Base-by-base conservation (phyloP, 192 early-diverging fungal species). In the Kappamyces sp. region DNA sequence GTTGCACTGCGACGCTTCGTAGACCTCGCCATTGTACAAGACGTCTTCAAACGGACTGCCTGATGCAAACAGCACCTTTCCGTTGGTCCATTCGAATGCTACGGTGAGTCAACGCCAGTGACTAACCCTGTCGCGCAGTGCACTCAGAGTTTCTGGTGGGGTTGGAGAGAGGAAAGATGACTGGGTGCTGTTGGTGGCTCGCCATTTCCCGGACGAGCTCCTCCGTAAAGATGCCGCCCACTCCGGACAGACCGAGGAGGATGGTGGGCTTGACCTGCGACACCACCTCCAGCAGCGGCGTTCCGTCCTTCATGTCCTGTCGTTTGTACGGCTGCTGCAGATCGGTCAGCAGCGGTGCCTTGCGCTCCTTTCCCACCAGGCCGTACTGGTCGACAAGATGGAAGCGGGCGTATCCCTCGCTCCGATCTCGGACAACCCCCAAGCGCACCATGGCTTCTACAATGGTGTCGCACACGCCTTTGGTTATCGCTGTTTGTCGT, bases 371-470 rank as follows among this genome's bases (percentile, higher is more conserved):
- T 0, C 93, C 94, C 45, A 98, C 84, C 48, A 98, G 65, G 51
- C 95, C 95, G 61, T 89, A 91, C 58, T 86, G 84, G 66, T 98
- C 95, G 42, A 91, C 84, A 47, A 98, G 81, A 82, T 86, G 96
- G 63, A 87, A 88, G 61, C 77, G 66, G 47, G 72, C 67, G 34
- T 79, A 81, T 3, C 89, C 88, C 47, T 86, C 77, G 31, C 83
- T 79, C 65, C 89, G 84, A 0, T 39, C 45, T 43, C 29, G 40
- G 31, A 54, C 53, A 12, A 54, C 35, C 7, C 34, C 34, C 0
- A 38, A 32, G 22, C 31, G 30, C 0, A 11, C 1, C 53, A 54
- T 54, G 6, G 53, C 53, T n/a, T 54, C 53, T 15, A 54, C 53
- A 32, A 54, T 54, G 22, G 53, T 54, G 61, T 88, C 86, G 62